Evolutionary conservation across 805 yeast species (phyloP).

Genomic region (Myxozyma vanderwaltii): DNA sequence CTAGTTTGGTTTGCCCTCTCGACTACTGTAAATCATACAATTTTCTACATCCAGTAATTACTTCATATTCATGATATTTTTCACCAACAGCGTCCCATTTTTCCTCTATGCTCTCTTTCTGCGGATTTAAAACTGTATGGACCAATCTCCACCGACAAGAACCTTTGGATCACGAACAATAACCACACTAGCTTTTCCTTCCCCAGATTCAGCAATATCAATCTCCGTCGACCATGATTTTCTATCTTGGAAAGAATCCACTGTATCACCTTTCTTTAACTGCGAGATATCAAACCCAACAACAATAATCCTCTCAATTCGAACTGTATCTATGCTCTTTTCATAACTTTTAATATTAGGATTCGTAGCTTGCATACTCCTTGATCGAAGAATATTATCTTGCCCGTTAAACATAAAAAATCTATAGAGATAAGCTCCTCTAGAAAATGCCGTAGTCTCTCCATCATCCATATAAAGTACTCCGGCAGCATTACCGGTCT

Average conservation of each 20-base stretch:
- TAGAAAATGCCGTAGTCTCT: constrained; percentile 59
- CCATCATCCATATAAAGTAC: constrained; percentile 83
- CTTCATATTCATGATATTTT: too few species aligned
- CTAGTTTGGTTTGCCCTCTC: too few species aligned
- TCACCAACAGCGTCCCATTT: too few species aligned
- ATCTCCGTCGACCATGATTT: constrained; percentile 46
- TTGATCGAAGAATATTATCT: constrained; percentile 40
- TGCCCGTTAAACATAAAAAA: constrained; percentile 45
- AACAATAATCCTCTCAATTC: constrained; percentile 58
- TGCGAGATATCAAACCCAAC: constrained; percentile 43
- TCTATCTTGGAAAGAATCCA: constrained; percentile 46
- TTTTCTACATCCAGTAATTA: background rate
- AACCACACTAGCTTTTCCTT: constrained; percentile 34
- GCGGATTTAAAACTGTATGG: constrained; percentile 43
- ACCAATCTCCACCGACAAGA: constrained; percentile 53
- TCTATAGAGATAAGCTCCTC: constrained; percentile 54
- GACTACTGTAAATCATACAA: too few species aligned
- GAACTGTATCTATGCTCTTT: constrained; percentile 43
- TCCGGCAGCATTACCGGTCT: constrained; percentile 56
- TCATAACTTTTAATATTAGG: constrained; percentile 25
- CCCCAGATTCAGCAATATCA: constrained; percentile 26
- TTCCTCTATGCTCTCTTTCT: too few species aligned
- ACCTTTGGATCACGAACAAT: constrained; percentile 56
- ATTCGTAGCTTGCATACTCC: constrained; percentile 32
- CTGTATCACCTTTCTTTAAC: constrained; percentile 29